Evolutionary conservation across 2,329 filamentous ascomycete species (phyloP).

Genomic region (Metarhizium rileyi): DNA sequence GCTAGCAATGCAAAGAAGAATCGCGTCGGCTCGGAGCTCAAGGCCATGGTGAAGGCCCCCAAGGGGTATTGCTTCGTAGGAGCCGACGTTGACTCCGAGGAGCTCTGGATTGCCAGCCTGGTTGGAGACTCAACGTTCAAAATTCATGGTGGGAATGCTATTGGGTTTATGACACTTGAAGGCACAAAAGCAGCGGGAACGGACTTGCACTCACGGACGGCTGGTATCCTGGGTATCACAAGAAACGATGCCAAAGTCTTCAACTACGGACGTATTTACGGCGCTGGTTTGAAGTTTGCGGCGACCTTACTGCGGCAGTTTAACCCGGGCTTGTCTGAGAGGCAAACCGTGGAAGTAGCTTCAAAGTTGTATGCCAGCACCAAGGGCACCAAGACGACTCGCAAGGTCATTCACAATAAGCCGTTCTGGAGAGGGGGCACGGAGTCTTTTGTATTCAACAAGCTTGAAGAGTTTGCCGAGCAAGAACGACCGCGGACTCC

Average conservation of each 20-base stretch:
- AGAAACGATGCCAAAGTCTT: slow-evolving; percentile 95
- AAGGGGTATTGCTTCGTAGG: slow-evolving; percentile 89
- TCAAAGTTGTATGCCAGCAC: slow-evolving; percentile 77
- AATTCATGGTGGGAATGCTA: slow-evolving; percentile 89
- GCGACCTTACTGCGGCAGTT: slow-evolving; percentile 85
- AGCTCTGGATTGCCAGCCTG: slow-evolving; percentile 95
- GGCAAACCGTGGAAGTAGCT: slow-evolving; percentile 66
- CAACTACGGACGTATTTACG: slow-evolving; percentile 98
- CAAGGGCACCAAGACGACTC: slow-evolving; percentile 77
- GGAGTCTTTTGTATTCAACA: slow-evolving; percentile 97
- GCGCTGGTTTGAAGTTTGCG: slow-evolving; percentile 91
- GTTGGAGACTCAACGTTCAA: slow-evolving; percentile 92
- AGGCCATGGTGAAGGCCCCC: slow-evolving; percentile 91
- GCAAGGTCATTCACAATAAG: slow-evolving; percentile 60
- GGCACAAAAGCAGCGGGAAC: slow-evolving; percentile 91
- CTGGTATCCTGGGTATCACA: slow-evolving; percentile 83
- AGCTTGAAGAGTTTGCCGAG: slow-evolving; percentile 93
- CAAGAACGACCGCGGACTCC: slow-evolving; percentile 86
- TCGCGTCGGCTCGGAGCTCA: slow-evolving; percentile 90
- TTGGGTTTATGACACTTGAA: slow-evolving; percentile 98
- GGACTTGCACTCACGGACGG: slow-evolving; percentile 89
- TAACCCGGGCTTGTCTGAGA: slow-evolving; percentile 74
- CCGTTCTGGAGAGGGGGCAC: slow-evolving; percentile 94
- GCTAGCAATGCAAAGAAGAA: slow-evolving; percentile 96
- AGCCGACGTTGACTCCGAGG: slow-evolving; percentile 93